These are phyloP conservation scores for Xylariaceae sp. DNA, from an alignment of 2,329 filamentous ascomycete species.

Conservation along the genomic window DNA sequence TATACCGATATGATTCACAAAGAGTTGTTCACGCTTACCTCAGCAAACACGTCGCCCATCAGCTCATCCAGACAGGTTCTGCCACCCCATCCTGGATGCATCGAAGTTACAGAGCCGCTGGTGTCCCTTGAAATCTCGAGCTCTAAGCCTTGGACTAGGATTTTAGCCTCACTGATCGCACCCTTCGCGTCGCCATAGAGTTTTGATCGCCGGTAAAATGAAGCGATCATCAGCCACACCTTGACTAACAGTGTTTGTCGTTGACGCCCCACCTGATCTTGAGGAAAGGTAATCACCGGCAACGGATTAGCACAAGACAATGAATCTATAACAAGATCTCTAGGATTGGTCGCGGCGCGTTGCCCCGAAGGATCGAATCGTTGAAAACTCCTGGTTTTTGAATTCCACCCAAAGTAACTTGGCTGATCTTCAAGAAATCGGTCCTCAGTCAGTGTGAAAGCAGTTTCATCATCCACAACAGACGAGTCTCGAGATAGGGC, in stretches of 20 bases:
- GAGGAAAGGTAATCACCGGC: conserved; percentile 53
- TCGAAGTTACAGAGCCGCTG: conserved; percentile 60
- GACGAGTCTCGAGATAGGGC: conserved; percentile 43
- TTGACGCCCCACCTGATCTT: conserved; percentile 50
- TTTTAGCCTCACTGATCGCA: conserved; percentile 77
- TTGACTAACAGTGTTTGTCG: conserved; percentile 61
- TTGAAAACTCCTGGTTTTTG: conserved; percentile 41
- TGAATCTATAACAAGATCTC: conserved; percentile 39
- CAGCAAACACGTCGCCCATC: conserved; percentile 78
- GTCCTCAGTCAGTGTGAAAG: conserved; percentile 48
- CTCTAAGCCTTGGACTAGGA: conserved; percentile 71
- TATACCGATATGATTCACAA: conserved; percentile 6
- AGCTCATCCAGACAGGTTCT: conserved; percentile 79
- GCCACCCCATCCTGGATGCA: conserved; percentile 71
- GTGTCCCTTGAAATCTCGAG: conserved; percentile 60
- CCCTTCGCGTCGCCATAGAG: conserved; percentile 78
- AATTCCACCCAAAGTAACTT: conserved; percentile 45
- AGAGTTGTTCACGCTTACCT: conserved; percentile 53
- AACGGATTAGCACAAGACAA: conserved; percentile 47
- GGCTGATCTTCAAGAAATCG: conserved; percentile 32
- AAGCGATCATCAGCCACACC: conserved; percentile 88
- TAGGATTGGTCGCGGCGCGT: conserved; percentile 40
- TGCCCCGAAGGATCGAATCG: conserved; percentile 46
- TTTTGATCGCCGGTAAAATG: conserved; percentile 78
- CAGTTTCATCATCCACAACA: conserved; percentile 49